Evolutionary conservation across 164 flowering plant species (phyloP).

Genomic region (Liriodendron chinense): DNA sequence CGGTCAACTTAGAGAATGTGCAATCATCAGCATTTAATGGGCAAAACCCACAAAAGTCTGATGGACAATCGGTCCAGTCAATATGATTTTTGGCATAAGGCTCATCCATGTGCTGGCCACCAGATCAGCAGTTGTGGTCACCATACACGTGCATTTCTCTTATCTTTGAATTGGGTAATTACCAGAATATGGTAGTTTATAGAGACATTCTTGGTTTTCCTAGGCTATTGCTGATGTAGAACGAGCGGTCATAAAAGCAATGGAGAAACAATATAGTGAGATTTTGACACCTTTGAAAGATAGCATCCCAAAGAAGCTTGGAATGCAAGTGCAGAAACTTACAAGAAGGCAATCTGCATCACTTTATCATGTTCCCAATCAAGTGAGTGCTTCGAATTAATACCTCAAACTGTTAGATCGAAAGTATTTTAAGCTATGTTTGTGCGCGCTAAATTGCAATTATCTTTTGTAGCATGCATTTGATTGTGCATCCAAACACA

Average conservation of each 20-base stretch:
- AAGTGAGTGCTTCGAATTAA: conserved; percentile 40
- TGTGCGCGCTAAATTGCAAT: background rate
- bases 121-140: background rate
- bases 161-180: background rate
- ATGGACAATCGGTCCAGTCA: background rate
- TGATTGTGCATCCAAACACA: background rate
- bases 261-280: conserved; percentile 84
- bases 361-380: conserved; percentile 62
- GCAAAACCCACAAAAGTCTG: too few species aligned
- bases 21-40: too few species aligned
- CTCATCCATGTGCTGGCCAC: background rate
- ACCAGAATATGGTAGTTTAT: background rate
- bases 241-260: conserved; percentile 71
- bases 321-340: conserved; percentile 83
- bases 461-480: background rate
- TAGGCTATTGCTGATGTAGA: conserved; percentile 83
- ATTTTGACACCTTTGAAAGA: conserved; percentile 83
- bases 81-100: background rate
- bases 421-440: background rate
- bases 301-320: conserved; percentile 82
- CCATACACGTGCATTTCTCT: background rate
- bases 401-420: background rate
- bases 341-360: conserved; percentile 82
- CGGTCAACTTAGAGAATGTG: background rate
- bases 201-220: conserved; percentile 9